phyloP scores from a whole-genome alignment of 2,329 filamentous ascomycete species.

The Alternaria solani region DNA sequence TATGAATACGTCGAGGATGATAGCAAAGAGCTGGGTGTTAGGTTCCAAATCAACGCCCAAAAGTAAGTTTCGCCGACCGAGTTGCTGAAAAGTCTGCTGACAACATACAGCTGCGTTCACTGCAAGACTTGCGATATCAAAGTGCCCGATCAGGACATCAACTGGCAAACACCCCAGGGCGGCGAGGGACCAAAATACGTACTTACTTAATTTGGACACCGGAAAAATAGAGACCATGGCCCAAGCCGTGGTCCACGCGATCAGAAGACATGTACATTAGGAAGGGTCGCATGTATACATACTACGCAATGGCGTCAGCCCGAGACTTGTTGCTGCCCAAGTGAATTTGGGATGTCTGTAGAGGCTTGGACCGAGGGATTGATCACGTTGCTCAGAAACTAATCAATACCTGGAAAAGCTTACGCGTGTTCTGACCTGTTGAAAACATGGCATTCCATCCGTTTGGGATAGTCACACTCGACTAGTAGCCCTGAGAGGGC shows the following conservation, averaged over 20 bases:
- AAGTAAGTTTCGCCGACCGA: slow-evolving; percentile 72
- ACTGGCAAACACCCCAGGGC: slow-evolving; percentile 87
- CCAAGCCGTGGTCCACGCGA: neutral
- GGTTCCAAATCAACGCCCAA: slow-evolving; percentile 97
- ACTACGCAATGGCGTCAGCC: slow-evolving; percentile 15
- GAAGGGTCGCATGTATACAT: slow-evolving; percentile 10
- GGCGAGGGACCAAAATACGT: slow-evolving; percentile 77
- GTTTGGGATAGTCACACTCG: neutral
- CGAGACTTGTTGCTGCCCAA: slow-evolving; percentile 23
- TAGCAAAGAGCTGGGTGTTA: slow-evolving; percentile 83
- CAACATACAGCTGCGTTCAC: slow-evolving; percentile 80
- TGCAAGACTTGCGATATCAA: slow-evolving; percentile 99
- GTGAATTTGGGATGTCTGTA: slow-evolving; percentile 2
- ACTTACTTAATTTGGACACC: slow-evolving; percentile 56
- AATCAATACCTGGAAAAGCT: neutral
- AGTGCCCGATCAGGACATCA: slow-evolving; percentile 94
- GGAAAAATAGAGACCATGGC: neutral
- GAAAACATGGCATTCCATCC: neutral
- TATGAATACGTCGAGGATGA: slow-evolving; percentile 98
- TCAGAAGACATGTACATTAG: slow-evolving; percentile 16
- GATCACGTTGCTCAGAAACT: neutral
- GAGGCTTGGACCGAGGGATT: neutral
- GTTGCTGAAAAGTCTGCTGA: slow-evolving; percentile 32
- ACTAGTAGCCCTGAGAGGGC: slow-evolving; percentile 12
- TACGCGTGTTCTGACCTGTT: neutral